Evolutionary conservation across 2,329 filamentous ascomycete species (phyloP).

Genomic region (Coniella lustricola): DNA sequence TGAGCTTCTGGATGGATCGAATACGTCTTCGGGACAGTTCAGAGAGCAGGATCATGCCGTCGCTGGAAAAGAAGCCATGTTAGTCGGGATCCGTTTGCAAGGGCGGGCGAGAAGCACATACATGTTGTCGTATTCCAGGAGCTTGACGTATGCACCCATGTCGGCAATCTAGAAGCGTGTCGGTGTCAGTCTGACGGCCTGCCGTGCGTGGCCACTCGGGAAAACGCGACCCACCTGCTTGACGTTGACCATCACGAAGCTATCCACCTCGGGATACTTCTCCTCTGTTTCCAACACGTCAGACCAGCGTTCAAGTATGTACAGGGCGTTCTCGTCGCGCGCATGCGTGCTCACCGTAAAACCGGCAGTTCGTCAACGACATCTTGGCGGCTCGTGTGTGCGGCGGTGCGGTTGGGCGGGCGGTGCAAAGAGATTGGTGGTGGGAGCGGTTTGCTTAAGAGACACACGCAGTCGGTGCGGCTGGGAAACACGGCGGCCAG

Average conservation of each 20-base stretch:
- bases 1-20: conserved; percentile 96
- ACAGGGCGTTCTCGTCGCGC: not conserved
- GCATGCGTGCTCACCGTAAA: conserved; percentile 25
- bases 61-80: conserved; percentile 29
- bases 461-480: conserved; percentile 3
- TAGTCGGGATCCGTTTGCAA: not conserved
- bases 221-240: conserved; percentile 64
- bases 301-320: conserved; percentile 31
- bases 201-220: not conserved
- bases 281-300: conserved; percentile 30
- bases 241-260: conserved; percentile 99
- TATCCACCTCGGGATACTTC: conserved; percentile 91
- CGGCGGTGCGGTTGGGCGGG: conserved; percentile 9
- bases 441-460: not conserved
- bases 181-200: conserved; percentile 16
- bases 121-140: conserved; percentile 99
- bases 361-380: conserved; percentile 33
- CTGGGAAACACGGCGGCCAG: not conserved
- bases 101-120: not conserved
- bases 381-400: conserved; percentile 23
- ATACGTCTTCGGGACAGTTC: conserved; percentile 98
- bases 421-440: not conserved
- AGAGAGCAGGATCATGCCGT: conserved; percentile 98
- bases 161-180: conserved; percentile 70
- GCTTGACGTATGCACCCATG: conserved; percentile 99